phyloP scores from a whole-genome alignment of 2,329 filamentous ascomycete genomes.

The Alternaria tenuissima region DNA sequence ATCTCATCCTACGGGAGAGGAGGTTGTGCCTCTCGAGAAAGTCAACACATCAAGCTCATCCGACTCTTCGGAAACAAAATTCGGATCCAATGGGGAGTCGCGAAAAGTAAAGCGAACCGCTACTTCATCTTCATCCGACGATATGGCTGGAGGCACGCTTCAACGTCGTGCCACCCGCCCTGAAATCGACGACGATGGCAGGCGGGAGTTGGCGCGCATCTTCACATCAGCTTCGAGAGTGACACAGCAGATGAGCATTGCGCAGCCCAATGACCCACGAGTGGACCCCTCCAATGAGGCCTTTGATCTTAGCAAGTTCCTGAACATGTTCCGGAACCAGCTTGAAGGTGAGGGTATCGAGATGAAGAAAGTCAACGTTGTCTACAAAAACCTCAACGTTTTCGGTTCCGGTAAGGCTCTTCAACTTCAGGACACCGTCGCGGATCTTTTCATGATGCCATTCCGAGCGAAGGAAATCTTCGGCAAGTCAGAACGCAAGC shows the following conservation, averaged over 20 bases:
- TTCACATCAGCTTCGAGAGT: slow-evolving; percentile 36
- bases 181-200: slow-evolving; percentile 37
- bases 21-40: slow-evolving; percentile 21
- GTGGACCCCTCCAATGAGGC: slow-evolving; percentile 62
- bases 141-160: slow-evolving; percentile 13
- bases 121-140: slow-evolving; percentile 13
- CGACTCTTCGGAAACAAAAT: slow-evolving; percentile 30
- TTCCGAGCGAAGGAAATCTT: slow-evolving; percentile 64
- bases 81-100: slow-evolving; percentile 20
- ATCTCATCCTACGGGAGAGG: slow-evolving; percentile 11
- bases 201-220: slow-evolving; percentile 37
- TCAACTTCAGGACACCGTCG: slow-evolving; percentile 73
- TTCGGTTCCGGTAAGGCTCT: slow-evolving; percentile 72
- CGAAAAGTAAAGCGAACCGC: slow-evolving; percentile 14
- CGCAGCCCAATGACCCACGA: slow-evolving; percentile 53
- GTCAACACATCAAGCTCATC: slow-evolving; percentile 22
- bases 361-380: slow-evolving; percentile 65
- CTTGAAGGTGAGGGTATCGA: slow-evolving; percentile 65
- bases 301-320: slow-evolving; percentile 65
- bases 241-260: slow-evolving; percentile 34
- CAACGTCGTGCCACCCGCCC: slow-evolving; percentile 25
- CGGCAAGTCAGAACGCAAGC: slow-evolving; percentile 59
- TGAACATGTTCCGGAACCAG: slow-evolving; percentile 58
- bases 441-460: slow-evolving; percentile 65
- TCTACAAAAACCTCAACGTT: slow-evolving; percentile 71